Evolutionary conservation across 305 asterid genomes (phyloP), one percentile per base, ranked within the genome.

Genomic region (Petunia hybrid): DNA sequence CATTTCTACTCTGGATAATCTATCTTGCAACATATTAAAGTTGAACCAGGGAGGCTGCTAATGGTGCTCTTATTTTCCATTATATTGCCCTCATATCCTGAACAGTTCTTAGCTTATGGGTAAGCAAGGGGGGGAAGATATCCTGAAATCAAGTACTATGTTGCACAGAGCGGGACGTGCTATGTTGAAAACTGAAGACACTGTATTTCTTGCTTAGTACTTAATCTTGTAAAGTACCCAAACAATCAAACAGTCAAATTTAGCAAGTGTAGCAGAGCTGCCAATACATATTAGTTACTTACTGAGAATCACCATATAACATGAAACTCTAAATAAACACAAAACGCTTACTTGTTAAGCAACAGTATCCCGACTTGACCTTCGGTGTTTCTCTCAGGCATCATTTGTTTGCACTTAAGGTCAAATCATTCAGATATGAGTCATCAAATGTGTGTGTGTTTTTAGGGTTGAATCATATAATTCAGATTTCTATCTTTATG

Each of bases 21-120:
- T 13, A 48, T 51, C 38, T 35, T 53, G 45, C 38, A 53, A 53
- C 48, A 53, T 63, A 13, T 74, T 53, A 8, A 73, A 53, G 55
- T 53, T 38, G 65, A 14, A 53, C 22, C 65, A 71, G 6, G 6
- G n/a, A 73, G 61, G 63, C 35, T 36, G 63, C 63, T 35, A 51
- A n/a, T 73, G 62, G 14, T 53, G 46, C 22, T 36, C 63, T 36
- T 36, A 0, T 74, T 53, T 74, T 36, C 35, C 48, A 38, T 74
- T 53, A 9, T 74, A 74, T 74, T 74, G 79, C 64, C 53, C 53
- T 5, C 64, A 53, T 61, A 55, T 74, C 45, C 51, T 53, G 64
- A 7, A 40, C 38, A 36, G 64, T 53, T 31, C 12, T 36, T 73
- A 74, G 64, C 60, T 74, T 74, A 53, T 46, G 53, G 61, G 48